These are phyloP conservation scores for Yarrowia sp. DNA, from an alignment of 805 yeast species.

Conservation along the genomic window DNA sequence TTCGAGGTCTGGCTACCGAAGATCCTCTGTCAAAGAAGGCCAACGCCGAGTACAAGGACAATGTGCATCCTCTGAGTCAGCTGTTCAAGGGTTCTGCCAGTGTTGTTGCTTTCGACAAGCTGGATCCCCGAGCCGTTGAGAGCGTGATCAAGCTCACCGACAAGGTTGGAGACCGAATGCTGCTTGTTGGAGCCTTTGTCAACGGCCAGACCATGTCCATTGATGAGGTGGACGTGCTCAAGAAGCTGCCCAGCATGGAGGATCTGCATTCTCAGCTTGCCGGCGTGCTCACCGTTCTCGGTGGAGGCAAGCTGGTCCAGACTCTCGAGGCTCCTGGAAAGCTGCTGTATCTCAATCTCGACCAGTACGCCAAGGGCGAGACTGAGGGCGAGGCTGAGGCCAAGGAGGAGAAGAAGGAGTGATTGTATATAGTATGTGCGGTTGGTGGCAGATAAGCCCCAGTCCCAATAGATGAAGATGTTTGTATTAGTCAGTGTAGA, in stretches of 20 bases:
- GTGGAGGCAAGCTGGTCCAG: conserved; percentile 85
- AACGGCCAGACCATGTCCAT: conserved; percentile 57
- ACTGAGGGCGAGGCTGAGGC: not conserved
- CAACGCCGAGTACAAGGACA: conserved; percentile 37
- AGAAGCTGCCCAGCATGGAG: conserved; percentile 66
- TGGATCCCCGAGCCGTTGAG: conserved; percentile 68
- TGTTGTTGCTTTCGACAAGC: conserved; percentile 59
- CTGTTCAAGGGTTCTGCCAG: conserved; percentile 85
- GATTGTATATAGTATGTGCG: not conserved
- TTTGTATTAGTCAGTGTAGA: too few relatives aligned
- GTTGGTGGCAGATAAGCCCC: not conserved
- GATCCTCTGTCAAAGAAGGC: conserved; percentile 73
- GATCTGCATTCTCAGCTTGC: conserved; percentile 77
- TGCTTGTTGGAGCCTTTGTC: conserved; percentile 81
- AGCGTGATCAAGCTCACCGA: conserved; percentile 59
- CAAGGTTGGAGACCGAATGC: conserved; percentile 64
- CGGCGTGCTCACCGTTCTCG: conserved; percentile 74
- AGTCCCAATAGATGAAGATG: not conserved
- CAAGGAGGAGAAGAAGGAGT: conserved; percentile 2
- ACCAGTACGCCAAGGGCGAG: conserved; percentile 25
- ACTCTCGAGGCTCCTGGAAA: conserved; percentile 71
- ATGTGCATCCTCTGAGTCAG: conserved; percentile 63
- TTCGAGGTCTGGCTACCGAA: conserved; percentile 60
- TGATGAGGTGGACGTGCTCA: conserved; percentile 56
- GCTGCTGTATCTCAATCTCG: conserved; percentile 66